A percentile compares a stretch with the other conserved stretches of the same genome.
Conservation (phyloP, 208 protist genomes). For the Blechomonas ayalai region DNA sequence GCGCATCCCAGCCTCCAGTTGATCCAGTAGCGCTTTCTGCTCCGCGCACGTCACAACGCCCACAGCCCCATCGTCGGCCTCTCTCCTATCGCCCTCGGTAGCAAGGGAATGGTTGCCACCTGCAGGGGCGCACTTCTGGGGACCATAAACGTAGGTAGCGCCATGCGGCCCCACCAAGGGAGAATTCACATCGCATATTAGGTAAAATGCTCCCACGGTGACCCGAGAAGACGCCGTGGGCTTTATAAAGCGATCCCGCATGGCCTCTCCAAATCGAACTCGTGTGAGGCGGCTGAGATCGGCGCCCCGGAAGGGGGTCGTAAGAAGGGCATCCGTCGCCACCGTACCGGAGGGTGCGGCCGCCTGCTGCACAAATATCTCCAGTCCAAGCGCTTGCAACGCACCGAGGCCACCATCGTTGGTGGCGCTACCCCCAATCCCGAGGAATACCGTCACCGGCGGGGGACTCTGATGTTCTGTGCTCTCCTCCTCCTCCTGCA, state of each 20-base stretch:
- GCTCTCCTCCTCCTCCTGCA: neutral
- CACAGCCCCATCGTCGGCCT: constrained; percentile 27
- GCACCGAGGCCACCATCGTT: constrained; percentile 80
- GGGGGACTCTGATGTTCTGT: neutral
- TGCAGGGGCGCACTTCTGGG: constrained; percentile 64
- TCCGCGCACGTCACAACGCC: constrained; percentile 17
- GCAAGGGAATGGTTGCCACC: neutral
- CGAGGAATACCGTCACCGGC: constrained; percentile 43
- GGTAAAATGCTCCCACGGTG: constrained; percentile 16
- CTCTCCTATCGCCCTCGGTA: neutral
- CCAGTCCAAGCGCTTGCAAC: constrained; percentile 63
- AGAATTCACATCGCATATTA: constrained; percentile 78
- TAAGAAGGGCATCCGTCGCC: constrained; percentile 12
- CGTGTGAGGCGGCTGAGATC: constrained; percentile 34
- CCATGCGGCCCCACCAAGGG: constrained; percentile 54
- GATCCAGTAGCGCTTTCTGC: constrained; percentile 26
- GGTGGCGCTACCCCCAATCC: constrained; percentile 75
- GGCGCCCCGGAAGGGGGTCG: constrained; percentile 35
- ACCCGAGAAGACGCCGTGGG: constrained; percentile 1
- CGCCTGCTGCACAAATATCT: constrained; percentile 26
- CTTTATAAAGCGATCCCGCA: constrained; percentile 5
- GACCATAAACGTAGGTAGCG: constrained; percentile 63
- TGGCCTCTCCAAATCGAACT: constrained; percentile 14
- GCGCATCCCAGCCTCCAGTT: constrained; percentile 45
- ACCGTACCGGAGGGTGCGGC: no score